Conservation (phyloP, 768 basidiomycete species). For the Trametes villosa region DNA sequence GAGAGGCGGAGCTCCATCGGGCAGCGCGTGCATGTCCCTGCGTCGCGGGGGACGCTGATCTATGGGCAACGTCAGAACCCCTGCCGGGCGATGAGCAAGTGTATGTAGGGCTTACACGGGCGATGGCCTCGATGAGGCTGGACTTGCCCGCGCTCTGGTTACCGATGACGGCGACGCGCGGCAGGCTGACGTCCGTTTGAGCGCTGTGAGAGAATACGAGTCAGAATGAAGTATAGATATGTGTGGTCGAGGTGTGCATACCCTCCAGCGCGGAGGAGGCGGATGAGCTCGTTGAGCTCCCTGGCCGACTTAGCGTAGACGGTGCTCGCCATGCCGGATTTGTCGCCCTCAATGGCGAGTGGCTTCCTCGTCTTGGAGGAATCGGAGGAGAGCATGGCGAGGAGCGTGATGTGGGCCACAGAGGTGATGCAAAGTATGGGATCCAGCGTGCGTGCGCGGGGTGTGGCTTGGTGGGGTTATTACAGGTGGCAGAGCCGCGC, state of each 20-base stretch:
- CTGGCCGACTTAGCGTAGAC: conserved; percentile 21
- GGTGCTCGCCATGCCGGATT: neutral
- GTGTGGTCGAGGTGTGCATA: neutral
- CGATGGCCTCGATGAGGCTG: conserved; percentile 53
- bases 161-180: conserved; percentile 53
- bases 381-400: neutral
- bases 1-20: conserved; percentile 43
- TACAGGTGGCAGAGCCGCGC: too few relatives aligned
- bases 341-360: neutral
- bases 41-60: conserved; percentile 29
- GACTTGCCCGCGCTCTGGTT: conserved; percentile 56
- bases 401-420: neutral
- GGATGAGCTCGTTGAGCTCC: conserved; percentile 21
- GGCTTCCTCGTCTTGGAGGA: neutral
- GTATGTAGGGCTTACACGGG: conserved; percentile 45
- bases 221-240: neutral
- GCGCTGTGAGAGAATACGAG: conserved; percentile 32
- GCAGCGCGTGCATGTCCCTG: conserved; percentile 51
- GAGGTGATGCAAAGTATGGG: too few relatives aligned
- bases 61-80: neutral
- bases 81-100: too few relatives aligned
- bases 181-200: conserved; percentile 50
- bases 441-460: too few relatives aligned
- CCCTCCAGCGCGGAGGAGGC: conserved; percentile 17
- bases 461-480: too few relatives aligned